phyloP scores from a whole-genome alignment of 2,329 filamentous ascomycete species.

The Ilyonectria robusta region DNA sequence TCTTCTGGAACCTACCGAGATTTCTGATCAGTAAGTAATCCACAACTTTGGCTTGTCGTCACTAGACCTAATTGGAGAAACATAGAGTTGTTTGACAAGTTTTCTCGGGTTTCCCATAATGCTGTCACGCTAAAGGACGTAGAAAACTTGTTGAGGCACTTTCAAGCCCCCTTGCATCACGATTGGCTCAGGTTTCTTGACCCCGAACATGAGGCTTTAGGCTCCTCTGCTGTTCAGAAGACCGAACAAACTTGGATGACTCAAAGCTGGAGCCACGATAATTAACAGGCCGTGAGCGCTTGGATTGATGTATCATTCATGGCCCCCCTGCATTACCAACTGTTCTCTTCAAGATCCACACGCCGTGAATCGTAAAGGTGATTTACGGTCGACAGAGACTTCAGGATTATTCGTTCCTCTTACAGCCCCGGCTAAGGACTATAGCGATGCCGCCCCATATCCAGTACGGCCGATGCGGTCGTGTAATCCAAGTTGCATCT shows the following conservation, averaged over 20 bases:
- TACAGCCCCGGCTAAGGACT: slow-evolving; percentile 1
- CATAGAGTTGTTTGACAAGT: neutral
- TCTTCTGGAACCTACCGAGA: slow-evolving; percentile 1
- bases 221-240: slow-evolving; percentile 1
- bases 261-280: neutral
- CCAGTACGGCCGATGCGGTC: neutral
- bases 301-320: slow-evolving; percentile 1
- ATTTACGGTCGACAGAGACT: neutral
- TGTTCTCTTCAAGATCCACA: slow-evolving; percentile 1
- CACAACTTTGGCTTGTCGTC: neutral
- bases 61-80: slow-evolving; percentile 2
- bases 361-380: slow-evolving; percentile 1
- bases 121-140: slow-evolving; percentile 3
- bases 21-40: slow-evolving; percentile 1
- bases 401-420: neutral
- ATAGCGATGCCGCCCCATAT: neutral
- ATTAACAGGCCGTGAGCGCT: slow-evolving; percentile 1
- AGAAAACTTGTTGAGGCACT: slow-evolving; percentile 3
- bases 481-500: neutral
- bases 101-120: neutral
- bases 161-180: slow-evolving; percentile 1
- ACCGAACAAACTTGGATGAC: neutral
- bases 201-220: slow-evolving; percentile 1
- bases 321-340: neutral
- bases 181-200: neutral